phyloP scores from a whole-genome alignment of 2,329 filamentous ascomycete genomes.

The Macrophomina tecta region DNA sequence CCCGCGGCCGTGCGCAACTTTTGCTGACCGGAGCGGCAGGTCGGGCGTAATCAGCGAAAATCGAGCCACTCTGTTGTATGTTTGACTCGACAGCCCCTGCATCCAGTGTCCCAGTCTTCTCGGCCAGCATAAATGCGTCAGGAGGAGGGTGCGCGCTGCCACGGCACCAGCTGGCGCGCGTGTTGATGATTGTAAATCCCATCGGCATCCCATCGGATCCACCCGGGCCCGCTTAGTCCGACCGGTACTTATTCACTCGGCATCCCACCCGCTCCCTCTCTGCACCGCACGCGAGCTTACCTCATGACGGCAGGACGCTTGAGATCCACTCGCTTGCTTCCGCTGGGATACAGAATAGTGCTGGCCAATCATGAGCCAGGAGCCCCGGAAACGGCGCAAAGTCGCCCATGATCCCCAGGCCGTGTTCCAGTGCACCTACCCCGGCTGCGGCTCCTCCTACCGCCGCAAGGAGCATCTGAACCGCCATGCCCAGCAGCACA shows the following conservation, averaged over 20 bases:
- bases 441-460: slow-evolving; percentile 18
- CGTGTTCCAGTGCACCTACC: slow-evolving; percentile 10
- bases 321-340: neutral
- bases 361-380: neutral
- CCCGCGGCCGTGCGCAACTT: too few species aligned
- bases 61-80: too few species aligned
- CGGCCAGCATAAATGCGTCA: too few species aligned
- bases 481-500: slow-evolving; percentile 19
- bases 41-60: too few species aligned
- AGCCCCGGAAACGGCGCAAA: slow-evolving; percentile 3
- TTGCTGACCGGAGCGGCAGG: too few species aligned
- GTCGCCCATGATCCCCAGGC: slow-evolving; percentile 5
- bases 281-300: neutral
- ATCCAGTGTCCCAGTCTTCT: too few species aligned
- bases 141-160: too few species aligned
- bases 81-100: too few species aligned
- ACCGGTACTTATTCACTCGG: slow-evolving; percentile 8
- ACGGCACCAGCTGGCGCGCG: too few species aligned
- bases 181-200: slow-evolving; percentile 6
- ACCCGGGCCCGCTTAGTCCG: neutral
- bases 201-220: slow-evolving; percentile 14
- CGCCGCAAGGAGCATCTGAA: slow-evolving; percentile 22
- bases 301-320: neutral
- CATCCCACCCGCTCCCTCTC: neutral
- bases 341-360: neutral